Evolutionary conservation across 2,329 filamentous ascomycete species (phyloP), one percentile per base, ranked within the genome.

Genomic region (Metarhizium album): DNA sequence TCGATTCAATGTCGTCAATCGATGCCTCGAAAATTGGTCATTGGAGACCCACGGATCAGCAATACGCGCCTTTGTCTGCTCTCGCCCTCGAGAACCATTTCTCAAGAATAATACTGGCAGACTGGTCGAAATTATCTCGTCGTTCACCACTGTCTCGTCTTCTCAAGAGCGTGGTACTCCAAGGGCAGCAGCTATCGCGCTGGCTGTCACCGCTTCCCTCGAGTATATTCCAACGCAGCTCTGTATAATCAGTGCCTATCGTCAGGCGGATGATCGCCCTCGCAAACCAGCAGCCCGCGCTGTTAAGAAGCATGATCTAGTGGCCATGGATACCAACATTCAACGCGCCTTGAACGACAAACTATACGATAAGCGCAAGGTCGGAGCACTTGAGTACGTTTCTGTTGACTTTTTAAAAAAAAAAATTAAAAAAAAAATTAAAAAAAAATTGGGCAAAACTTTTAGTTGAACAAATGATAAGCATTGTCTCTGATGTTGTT

Each of bases 361-460:
- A 80, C 84, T 97, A 65, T 98, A 98, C 69, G 93, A 98, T 67
- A 95, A 94, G 75, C 83, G 94, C 66, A 98, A 98, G 71, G 84
- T 90, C 63, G 93, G 93, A 57, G 93, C 94, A 60, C 80, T 98
- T 52, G 93, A 98, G 90, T 95, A 83, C 63, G 86, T 74, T 38
- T 24, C 35, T 20, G 46, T 52, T 46, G 43, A 24, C 24, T n/a
- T 42, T 48, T 24, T 35, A 47, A 31, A 23, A n/a, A n/a, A n/a
- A n/a, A 35, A 14, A 18, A 29, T 16, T 42, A 35, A 45, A 14
- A 14, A 13, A 24, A 43, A 31, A n/a, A n/a, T n/a, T n/a, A n/a
- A n/a, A n/a, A n/a, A n/a, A 35, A 14, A 18, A 29, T 16, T 42
- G 35, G 46, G n/a, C 14, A 13, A 24, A 43, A 31, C 8, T 27